Conservation (phyloP, 1,139 yeast species). For the Blastobotrys proliferans region DNA sequence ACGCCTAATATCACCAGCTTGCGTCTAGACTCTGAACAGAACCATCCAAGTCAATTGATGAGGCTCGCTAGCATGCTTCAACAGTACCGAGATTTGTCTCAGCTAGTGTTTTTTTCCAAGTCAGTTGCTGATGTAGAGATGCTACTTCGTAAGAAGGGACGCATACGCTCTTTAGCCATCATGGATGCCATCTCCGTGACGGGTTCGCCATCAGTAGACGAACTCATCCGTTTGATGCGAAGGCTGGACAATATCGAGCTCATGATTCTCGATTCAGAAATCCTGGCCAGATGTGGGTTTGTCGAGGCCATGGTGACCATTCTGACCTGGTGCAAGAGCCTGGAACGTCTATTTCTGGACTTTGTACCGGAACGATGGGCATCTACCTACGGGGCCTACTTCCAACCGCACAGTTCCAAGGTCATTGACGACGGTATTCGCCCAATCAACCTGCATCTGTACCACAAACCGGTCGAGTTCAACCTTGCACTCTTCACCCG, state of each 20-base stretch:
- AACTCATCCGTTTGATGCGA: conserved; percentile 1
- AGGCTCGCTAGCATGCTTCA: neutral
- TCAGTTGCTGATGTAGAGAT: neutral
- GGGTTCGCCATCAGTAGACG: conserved; percentile 9
- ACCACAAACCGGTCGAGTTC: neutral
- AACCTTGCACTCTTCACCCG: neutral
- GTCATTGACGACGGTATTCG: neutral
- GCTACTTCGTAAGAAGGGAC: neutral
- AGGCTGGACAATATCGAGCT: neutral
- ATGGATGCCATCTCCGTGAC: conserved; percentile 3
- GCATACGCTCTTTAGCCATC: neutral
- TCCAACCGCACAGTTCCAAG: neutral
- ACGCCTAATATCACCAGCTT: neutral
- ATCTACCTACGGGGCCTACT: conserved; percentile 1
- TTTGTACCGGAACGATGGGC: conserved; percentile 3
- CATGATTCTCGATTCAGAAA: conserved; percentile 2
- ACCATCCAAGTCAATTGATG: too few species aligned
- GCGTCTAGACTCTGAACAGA: neutral
- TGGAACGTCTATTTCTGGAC: conserved; percentile 1
- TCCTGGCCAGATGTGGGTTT: conserved; percentile 5
- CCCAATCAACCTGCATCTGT: neutral
- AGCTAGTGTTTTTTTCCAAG: neutral
- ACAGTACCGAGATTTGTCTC: neutral
- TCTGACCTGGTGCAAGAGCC: conserved; percentile 2
- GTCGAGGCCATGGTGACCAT: conserved; percentile 6